A percentile compares a stretch with the other conserved stretches of the same genome.
Conservation (phyloP, 306 rosid species). For the Abrus pulchellus region DNA sequence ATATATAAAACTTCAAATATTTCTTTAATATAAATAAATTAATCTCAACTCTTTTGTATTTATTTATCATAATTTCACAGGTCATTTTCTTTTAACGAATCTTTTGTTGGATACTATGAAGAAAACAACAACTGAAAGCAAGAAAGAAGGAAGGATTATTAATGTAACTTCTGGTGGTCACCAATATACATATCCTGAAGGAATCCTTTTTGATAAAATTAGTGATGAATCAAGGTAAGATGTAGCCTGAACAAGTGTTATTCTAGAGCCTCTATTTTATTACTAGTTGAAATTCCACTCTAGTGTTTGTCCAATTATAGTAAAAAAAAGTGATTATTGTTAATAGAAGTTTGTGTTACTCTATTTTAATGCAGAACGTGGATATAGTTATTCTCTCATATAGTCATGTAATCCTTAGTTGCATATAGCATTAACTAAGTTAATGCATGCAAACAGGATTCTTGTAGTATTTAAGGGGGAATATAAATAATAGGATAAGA, state of each 20-base stretch:
- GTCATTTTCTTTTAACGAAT: conserved; percentile 88
- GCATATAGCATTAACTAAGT: not conserved
- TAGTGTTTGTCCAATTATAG: not conserved
- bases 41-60: not conserved
- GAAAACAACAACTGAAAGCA: conserved; percentile 69
- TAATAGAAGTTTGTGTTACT: not conserved
- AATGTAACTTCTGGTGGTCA: conserved; percentile 84
- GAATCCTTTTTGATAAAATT: conserved; percentile 72
- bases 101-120: conserved; percentile 86
- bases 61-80: conserved; percentile 52
- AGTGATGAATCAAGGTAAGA: conserved; percentile 75
- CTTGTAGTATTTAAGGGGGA: not conserved
- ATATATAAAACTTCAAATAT: not conserved
- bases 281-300: not conserved
- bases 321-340: not conserved
- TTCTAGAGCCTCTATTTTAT: conserved; percentile 2
- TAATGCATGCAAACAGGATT: conserved; percentile 9
- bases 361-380: not conserved
- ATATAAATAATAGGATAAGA: too few species aligned
- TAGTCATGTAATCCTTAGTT: not conserved
- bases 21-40: conserved; percentile 4
- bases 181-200: conserved; percentile 67
- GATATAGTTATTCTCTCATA: not conserved
- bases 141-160: conserved; percentile 83
- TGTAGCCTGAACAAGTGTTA: not conserved